These are phyloP conservation scores for Keqinozyma sinolaborantium DNA, from an alignment of 1,139 yeast species.

Conservation along the genomic window DNA sequence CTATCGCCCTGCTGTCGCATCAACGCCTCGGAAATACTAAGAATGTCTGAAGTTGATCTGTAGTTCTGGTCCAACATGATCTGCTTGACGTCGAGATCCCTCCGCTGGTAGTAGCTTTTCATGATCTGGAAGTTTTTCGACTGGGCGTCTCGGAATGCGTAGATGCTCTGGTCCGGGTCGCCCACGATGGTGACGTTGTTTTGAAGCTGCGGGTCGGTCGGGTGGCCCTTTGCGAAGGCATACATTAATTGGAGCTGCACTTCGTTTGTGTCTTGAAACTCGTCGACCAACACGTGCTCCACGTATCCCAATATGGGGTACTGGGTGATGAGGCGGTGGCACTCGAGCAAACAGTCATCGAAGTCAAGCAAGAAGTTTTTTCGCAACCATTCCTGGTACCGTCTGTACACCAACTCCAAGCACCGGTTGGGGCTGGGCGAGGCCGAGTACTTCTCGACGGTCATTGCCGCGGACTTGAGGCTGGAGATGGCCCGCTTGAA, in stretches of 20 bases:
- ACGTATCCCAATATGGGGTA: conserved; percentile 47
- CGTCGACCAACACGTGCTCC: conserved; percentile 82
- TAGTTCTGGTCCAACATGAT: conserved; percentile 67
- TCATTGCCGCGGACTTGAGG: conserved; percentile 47
- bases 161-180: conserved; percentile 94
- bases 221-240: conserved; percentile 47
- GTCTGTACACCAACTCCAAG: conserved; percentile 35
- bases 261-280: conserved; percentile 87
- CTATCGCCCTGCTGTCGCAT: conserved; percentile 61
- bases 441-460: conserved; percentile 30
- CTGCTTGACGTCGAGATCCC: conserved; percentile 14
- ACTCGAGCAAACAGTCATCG: conserved; percentile 71
- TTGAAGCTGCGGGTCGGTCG: conserved; percentile 16
- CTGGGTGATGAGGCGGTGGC: conserved; percentile 46
- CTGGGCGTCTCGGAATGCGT: conserved; percentile 82
- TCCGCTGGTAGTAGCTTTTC: conserved; percentile 39
- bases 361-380: conserved; percentile 58
- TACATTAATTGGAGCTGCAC: conserved; percentile 71
- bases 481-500: conserved; percentile 47
- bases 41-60: conserved; percentile 69
- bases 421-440: conserved; percentile 4
- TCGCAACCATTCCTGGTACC: conserved; percentile 49
- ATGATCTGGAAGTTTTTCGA: conserved; percentile 62
- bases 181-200: conserved; percentile 82
- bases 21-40: conserved; percentile 60